Evolutionary conservation across 805 yeast genomes (phyloP), one percentile per base, ranked within the genome.

Genomic region (Wickerhamiella domercqiae): DNA sequence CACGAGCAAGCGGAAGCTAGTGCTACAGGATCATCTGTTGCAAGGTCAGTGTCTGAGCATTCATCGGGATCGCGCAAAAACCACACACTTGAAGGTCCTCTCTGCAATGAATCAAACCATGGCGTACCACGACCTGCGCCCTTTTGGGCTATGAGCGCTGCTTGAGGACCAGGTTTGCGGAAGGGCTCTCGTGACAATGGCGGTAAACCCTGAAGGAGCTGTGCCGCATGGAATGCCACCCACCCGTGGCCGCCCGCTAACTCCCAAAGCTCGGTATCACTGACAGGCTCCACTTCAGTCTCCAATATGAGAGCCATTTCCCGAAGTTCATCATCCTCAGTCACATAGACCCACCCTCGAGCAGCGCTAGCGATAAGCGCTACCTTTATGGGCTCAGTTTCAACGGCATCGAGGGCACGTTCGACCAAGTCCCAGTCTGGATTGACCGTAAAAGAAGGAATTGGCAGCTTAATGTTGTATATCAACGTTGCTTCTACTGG

Each of bases 101-200:
- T 20, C 37, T 49, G 51, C 13, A 39, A 28, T 3, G 40, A 28
- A 13, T 35, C 44, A 24, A 38, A 49, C 38, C 46, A 43, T 11
- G 35, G 35, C 17, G 18, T 16, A 4, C 33, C 41, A 16, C 17
- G 15, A 5, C 28, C 40, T 0, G 30, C 34, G 7, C 37, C 38
- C 5, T 21, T 31, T 14, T 44, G 36, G 2, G 48, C 43, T 3
- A 47, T n/a, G 11, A 48, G 34, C 11, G 52, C 51, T 5, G 47
- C 51, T 4, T 32, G 35, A 2, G 44, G 29, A 3, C 40, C 6
- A 1, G 41, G 38, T 6, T 19, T 22, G 9, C 21, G 18, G 18
- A 45, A 44, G 11, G 18, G 16, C 13, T 21, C 13, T 7, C 46
- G 40, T 11, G 34, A 19, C 18, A 6, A 5, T 5, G 14, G 14